Conservation (phyloP, 768 basidiomycete genomes). For the Termitomyces sp. region DNA sequence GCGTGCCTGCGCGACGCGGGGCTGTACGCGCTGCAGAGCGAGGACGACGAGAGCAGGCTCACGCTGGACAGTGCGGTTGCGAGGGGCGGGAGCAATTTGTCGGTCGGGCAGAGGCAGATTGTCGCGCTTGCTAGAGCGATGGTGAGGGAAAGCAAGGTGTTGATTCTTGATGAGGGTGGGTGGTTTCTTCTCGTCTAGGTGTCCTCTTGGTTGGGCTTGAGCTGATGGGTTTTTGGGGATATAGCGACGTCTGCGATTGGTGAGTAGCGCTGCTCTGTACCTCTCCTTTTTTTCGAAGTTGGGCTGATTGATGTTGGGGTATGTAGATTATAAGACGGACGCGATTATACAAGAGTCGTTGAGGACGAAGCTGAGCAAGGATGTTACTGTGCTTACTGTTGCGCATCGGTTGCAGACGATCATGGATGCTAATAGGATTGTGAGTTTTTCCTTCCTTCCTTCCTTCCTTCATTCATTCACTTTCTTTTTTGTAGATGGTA, state of each 20-base stretch:
- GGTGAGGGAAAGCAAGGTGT: slow-evolving; percentile 50
- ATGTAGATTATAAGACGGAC: slow-evolving; percentile 55
- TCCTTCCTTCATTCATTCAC: background rate
- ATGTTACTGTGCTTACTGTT: slow-evolving; percentile 60
- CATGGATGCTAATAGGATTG: slow-evolving; percentile 58
- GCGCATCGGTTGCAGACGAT: slow-evolving; percentile 70
- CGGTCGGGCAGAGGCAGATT: slow-evolving; percentile 74
- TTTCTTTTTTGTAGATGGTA: slow-evolving; percentile 32
- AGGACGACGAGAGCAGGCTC: slow-evolving; percentile 43
- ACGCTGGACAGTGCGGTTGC: slow-evolving; percentile 41
- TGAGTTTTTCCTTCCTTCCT: slow-evolving; percentile 19
- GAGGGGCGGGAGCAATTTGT: slow-evolving; percentile 65
- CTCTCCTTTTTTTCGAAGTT: background rate
- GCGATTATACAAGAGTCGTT: slow-evolving; percentile 66
- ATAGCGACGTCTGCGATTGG: slow-evolving; percentile 46
- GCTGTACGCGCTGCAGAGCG: slow-evolving; percentile 31
- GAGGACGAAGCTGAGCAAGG: slow-evolving; percentile 54
- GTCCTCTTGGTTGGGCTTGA: no score
- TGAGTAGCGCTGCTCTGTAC: slow-evolving; percentile 22
- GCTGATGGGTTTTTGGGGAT: slow-evolving; percentile 28
- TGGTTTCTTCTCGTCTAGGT: slow-evolving; percentile 27
- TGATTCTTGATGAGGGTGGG: slow-evolving; percentile 59
- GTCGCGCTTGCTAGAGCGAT: slow-evolving; percentile 64
- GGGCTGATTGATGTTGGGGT: background rate
- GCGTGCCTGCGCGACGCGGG: slow-evolving; percentile 37